A percentile compares a stretch with the other conserved stretches of the same genome.
phyloP scores from a whole-genome alignment of 2,329 filamentous ascomycete genomes.

The Tolypocladium ovalisporum region DNA sequence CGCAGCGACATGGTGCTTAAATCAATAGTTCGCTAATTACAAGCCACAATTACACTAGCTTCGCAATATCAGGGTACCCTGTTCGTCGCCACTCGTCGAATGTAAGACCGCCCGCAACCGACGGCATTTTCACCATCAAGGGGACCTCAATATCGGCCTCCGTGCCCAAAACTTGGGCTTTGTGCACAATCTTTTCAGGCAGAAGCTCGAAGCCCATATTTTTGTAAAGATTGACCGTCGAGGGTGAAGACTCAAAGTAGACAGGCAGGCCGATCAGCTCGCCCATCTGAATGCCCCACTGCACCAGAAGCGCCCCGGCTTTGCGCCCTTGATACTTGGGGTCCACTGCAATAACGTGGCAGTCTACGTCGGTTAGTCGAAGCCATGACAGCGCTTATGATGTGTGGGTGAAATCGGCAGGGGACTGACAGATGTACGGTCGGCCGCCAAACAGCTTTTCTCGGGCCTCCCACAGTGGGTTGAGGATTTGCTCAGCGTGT shows the following conservation, averaged over 20 bases:
- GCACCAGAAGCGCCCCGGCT: slow-evolving; percentile 27
- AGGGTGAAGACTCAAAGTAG: slow-evolving; percentile 35
- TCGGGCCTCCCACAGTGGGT: slow-evolving; percentile 28
- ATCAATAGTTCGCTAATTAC: neutral
- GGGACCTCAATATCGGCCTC: slow-evolving; percentile 25
- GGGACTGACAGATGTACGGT: slow-evolving; percentile 30
- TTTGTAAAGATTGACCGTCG: slow-evolving; percentile 30
- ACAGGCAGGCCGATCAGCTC: slow-evolving; percentile 26
- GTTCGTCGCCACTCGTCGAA: slow-evolving; percentile 21
- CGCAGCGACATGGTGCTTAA: neutral
- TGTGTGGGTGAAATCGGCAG: neutral
- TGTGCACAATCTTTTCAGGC: slow-evolving; percentile 27
- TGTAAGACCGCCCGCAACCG: slow-evolving; percentile 16
- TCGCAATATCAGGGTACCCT: neutral
- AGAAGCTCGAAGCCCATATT: slow-evolving; percentile 33
- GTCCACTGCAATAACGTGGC: slow-evolving; percentile 32
- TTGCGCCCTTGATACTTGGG: slow-evolving; percentile 31
- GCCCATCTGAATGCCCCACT: slow-evolving; percentile 27
- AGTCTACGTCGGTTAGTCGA: slow-evolving; percentile 13
- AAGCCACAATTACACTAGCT: neutral
- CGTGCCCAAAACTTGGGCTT: slow-evolving; percentile 20
- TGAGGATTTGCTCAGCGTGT: slow-evolving; percentile 29
- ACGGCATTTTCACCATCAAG: slow-evolving; percentile 30
- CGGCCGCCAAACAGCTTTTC: slow-evolving; percentile 28
- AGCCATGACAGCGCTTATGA: neutral